Base-by-base conservation (phyloP, 129 eudicot species). In the Artemisia annua region DNA sequence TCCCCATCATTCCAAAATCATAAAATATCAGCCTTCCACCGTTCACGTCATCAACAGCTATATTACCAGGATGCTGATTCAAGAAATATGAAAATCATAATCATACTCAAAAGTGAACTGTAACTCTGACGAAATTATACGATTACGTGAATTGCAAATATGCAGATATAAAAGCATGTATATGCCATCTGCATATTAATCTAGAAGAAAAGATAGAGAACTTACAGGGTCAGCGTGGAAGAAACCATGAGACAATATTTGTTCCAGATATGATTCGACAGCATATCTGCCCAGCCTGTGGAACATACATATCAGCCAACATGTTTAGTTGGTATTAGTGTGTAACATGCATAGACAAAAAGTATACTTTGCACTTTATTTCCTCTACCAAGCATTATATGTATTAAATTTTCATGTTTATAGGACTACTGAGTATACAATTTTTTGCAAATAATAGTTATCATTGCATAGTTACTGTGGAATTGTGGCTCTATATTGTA, bases 1-100 rank as follows among this genome's bases (percentile, higher is more conserved):
- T 94, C 71, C 99, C 99, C 99, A 94, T 94, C 99, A 90, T 94
- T 78, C 97, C 99, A 79, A 94, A 94, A 57, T 94, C 99, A 83
- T 94, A 94, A 77, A 94, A 94, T 69, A 94, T 94, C 75, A 94
- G 80, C 78, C 99, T 88, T 83, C 99, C 99, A 84, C 99, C 99
- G 83, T 94, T 94, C 20, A 88, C 85, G 71, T n/a, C 99, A 86
- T 94, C 99, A 69, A 90, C 99, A 59, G 97, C 99, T 71, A 94
- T 94, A 77, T 94, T 94, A 39, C 99, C 99, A n/a, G n/a, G n/a
- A n/a, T 94, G 98, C 98, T 93, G 86, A 75, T 75, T 63, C 53
- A 74, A 69, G 70, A 9, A 63, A 66, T 63, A 66, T 16, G 48
- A 73, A 51, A 32, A 35, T 51, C 70, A 51, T 46, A 62, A 70